Base-by-base conservation (phyloP, 1,139 yeast species). In the Pichia sp. region DNA sequence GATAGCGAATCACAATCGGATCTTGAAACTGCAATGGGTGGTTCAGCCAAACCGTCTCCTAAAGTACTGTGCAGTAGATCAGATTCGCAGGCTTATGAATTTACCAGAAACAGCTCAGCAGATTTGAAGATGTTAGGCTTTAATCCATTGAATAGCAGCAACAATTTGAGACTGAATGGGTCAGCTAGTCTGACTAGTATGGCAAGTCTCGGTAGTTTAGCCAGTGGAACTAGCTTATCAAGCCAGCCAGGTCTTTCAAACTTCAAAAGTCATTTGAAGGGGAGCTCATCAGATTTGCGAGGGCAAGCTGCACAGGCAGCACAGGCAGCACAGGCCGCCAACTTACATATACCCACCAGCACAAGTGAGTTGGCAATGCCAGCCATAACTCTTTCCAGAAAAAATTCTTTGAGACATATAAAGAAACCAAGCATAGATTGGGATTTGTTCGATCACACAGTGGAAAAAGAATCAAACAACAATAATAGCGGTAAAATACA, bases 71-170 rank as follows among this genome's bases (percentile, higher is more conserved):
- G 58, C 49, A 58, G 57, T 23, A 57, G 69, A 42, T 61, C 68
- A 2, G 69, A 64, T 47, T 67, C 70, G 2, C 69, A 67, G 50
- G 61, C 67, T 15, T 67, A 63, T 56, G 70, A 67, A 54, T 67
- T 67, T 50, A 26, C 50, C 3, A 56, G 47, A 34, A 44, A 29
- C n/a, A 47, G 54, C 26, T 45, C 49, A 1, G n/a, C 42, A n/a
- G 56, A 56, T 47, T 52, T 54, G 8, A 54, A 47, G 32, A 3
- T 47, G 8, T 40, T 54, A 11, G 55, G 52, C n/a, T 47, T 54
- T 8, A 32, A 38, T 16, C 50, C 48, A 8, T 32, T 38, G 11
- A 42, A 42, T 23, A 40, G 13, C 32, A 46, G 19, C 29, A 31
- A 13, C 29, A 40, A 40, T 30, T 29, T 29, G 3, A 47, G 50